Percentiles rank a stretch among this genome's conserved stretches.
Conservation (phyloP, 139 green algal genomes). For the Micractinium sp. region DNA sequence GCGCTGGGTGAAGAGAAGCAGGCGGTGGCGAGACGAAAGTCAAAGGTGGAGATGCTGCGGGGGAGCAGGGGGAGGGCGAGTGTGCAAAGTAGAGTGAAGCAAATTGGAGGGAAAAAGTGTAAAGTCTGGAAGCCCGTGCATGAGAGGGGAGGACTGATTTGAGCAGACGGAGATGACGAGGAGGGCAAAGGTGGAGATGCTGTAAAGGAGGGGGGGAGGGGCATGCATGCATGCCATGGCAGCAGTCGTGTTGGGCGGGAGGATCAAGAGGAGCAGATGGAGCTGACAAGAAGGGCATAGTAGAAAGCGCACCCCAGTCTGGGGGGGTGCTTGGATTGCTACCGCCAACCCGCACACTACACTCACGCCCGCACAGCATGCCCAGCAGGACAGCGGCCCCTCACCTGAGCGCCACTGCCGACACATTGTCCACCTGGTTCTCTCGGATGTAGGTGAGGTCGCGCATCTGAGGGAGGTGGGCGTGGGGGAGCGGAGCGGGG, state of each 20-base stretch:
- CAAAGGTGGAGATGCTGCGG: background rate
- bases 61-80: too few species aligned
- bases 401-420: background rate
- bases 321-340: too few species aligned
- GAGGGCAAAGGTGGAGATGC: conserved; percentile 15
- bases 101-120: background rate
- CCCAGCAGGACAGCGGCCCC: background rate
- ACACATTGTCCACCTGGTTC: conserved; percentile 26
- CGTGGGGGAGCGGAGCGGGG: background rate
- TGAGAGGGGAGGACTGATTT: background rate
- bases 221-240: background rate
- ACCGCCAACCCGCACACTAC: too few species aligned
- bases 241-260: background rate
- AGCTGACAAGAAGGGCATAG: background rate
- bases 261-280: background rate
- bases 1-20: background rate
- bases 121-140: background rate
- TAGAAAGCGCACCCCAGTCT: background rate
- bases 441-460: conserved; percentile 15
- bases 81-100: background rate
- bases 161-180: conserved; percentile 43
- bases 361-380: background rate
- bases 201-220: background rate
- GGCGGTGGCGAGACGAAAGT: too few species aligned
- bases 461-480: background rate